phyloP scores from a whole-genome alignment of 169 alveolate genomes.

The Condylostoma magnum region DNA sequence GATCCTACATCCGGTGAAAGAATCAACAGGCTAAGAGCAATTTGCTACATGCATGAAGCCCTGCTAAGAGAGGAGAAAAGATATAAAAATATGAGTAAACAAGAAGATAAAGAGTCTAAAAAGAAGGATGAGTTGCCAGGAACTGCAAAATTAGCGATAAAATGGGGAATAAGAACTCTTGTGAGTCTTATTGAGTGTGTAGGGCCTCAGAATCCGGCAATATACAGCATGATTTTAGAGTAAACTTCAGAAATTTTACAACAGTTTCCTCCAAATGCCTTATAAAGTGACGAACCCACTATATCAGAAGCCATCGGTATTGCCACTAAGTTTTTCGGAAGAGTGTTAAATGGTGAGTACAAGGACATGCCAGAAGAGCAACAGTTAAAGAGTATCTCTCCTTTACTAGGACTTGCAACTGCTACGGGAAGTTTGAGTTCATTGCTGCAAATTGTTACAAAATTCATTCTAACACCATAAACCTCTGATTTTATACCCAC shows the following conservation, averaged over 20 bases:
- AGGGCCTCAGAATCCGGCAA: not conserved
- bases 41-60: conserved; percentile 10
- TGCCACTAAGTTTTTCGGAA: not conserved
- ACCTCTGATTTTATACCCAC: not conserved
- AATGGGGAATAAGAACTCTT: conserved; percentile 4
- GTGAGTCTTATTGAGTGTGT: conserved; percentile 1
- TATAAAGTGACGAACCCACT: too few relatives aligned
- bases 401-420: conserved; percentile 14
- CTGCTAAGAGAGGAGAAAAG: not conserved
- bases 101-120: not conserved
- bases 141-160: not conserved
- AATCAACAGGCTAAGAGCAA: not conserved
- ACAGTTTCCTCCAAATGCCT: not conserved
- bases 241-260: not conserved
- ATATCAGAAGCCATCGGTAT: not conserved
- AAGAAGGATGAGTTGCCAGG: not conserved
- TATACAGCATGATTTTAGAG: not conserved
- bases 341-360: conserved; percentile 5
- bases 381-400: not conserved
- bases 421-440: conserved; percentile 14
- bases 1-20: not conserved
- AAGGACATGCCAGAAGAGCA: not conserved
- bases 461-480: not conserved
- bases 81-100: not conserved
- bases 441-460: not conserved